A percentile compares a stretch with the other conserved stretches of the same genome.
Evolutionary conservation across 495 filamentous ascomycete species (phyloP).

Genomic region (Cenococcum geophilum): DNA sequence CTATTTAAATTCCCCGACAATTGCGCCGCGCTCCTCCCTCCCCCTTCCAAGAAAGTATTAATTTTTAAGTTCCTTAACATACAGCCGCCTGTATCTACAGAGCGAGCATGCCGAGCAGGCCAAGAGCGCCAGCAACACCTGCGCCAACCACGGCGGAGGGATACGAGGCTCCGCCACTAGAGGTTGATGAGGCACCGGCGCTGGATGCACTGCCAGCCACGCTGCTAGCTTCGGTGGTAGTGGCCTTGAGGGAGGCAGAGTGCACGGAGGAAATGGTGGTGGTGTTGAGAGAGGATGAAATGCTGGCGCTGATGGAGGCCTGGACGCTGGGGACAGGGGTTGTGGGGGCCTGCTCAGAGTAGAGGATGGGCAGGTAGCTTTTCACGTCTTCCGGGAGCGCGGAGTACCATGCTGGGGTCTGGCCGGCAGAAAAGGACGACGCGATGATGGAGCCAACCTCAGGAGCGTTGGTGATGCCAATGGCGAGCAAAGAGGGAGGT

Average conservation of each 20-base stretch:
- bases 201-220: constrained; percentile 1
- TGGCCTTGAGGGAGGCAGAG: constrained; percentile 17
- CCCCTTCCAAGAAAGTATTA: too few species aligned
- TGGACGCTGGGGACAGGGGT: neutral
- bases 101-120: constrained; percentile 38
- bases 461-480: constrained; percentile 14
- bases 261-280: constrained; percentile 14
- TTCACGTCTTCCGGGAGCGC: constrained; percentile 31
- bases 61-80: neutral
- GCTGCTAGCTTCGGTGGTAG: constrained; percentile 16
- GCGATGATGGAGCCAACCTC: constrained; percentile 18
- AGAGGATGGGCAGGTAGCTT: constrained; percentile 21
- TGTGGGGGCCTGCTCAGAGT: constrained; percentile 9
- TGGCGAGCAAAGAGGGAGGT: constrained; percentile 9
- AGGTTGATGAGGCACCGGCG: constrained; percentile 17
- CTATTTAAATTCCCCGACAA: too few species aligned
- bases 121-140: constrained; percentile 37
- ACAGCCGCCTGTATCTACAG: too few species aligned
- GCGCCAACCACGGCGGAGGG: constrained; percentile 36
- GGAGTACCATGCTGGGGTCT: constrained; percentile 28
- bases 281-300: constrained; percentile 4
- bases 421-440: constrained; percentile 21
- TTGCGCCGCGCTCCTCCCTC: too few species aligned
- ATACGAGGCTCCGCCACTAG: constrained; percentile 30
- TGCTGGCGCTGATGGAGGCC: constrained; percentile 4